Percentiles rank a stretch among this genome's conserved stretches.
phyloP scores from a whole-genome alignment of 345 rosid genomes.

The Trapa bicornis region DNA sequence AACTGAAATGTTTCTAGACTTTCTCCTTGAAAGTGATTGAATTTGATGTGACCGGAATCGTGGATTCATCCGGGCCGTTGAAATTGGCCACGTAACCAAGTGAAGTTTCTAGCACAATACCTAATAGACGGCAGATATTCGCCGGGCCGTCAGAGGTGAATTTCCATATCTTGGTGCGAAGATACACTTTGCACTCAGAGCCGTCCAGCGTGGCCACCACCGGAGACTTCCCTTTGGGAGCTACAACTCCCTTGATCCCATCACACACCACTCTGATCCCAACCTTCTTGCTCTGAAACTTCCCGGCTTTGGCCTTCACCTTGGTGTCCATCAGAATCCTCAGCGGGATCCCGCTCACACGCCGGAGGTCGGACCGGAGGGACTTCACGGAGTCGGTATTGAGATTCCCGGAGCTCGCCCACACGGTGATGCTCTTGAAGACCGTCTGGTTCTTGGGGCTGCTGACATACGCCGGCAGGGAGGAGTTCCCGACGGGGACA shows the following conservation, averaged over 20 bases:
- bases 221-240: slow-evolving; percentile 68
- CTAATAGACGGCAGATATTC: too few relatives aligned
- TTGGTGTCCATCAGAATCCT: slow-evolving; percentile 52
- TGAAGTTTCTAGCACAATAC: too few relatives aligned
- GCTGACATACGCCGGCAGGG: slow-evolving; percentile 45
- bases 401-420: slow-evolving; percentile 39
- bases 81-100: too few relatives aligned
- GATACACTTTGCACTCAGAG: slow-evolving; percentile 69
- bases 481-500: slow-evolving; percentile 60
- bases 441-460: slow-evolving; percentile 47
- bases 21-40: too few relatives aligned
- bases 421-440: slow-evolving; percentile 41
- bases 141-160: slow-evolving; percentile 32
- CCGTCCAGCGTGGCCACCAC: slow-evolving; percentile 34
- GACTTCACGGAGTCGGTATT: slow-evolving; percentile 49
- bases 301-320: slow-evolving; percentile 46
- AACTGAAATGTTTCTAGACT: too few relatives aligned
- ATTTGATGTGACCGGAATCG: too few relatives aligned
- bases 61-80: too few relatives aligned
- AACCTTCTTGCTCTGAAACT: slow-evolving; percentile 54
- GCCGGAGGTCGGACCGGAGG: slow-evolving; percentile 67
- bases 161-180: slow-evolving; percentile 82
- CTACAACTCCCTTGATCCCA: slow-evolving; percentile 44
- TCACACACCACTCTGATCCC: slow-evolving; percentile 67
- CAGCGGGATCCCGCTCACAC: slow-evolving; percentile 29